phyloP scores from a whole-genome alignment of 306 rosid genomes.

The Aeschynomene evenia region DNA sequence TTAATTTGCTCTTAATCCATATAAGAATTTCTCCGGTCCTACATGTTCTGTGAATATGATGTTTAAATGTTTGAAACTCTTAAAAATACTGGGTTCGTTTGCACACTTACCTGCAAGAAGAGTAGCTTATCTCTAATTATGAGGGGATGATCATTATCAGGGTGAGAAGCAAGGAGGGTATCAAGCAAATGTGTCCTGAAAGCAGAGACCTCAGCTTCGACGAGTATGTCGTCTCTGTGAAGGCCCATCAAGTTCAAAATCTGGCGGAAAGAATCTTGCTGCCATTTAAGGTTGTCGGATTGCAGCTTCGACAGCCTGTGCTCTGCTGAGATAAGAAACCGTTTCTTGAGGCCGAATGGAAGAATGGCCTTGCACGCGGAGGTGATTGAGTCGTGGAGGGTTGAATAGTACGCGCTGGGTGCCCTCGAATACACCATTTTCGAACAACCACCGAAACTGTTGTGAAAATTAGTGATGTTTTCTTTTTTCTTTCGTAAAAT shows the following conservation, averaged over 20 bases:
- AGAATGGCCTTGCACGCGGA: conserved; percentile 71
- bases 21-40: too few relatives aligned
- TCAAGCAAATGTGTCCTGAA: conserved; percentile 67
- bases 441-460: neutral
- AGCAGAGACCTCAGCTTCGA: conserved; percentile 57
- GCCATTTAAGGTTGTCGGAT: conserved; percentile 84
- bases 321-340: conserved; percentile 48
- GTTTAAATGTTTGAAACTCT: too few relatives aligned
- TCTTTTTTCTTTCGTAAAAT: too few relatives aligned
- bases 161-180: conserved; percentile 55
- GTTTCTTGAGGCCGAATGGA: conserved; percentile 64
- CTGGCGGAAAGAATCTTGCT: conserved; percentile 78
- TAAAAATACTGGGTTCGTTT: neutral
- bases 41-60: too few relatives aligned
- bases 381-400: conserved; percentile 74
- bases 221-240: conserved; percentile 63
- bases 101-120: conserved; percentile 66
- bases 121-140: conserved; percentile 63
- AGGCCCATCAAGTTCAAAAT: conserved; percentile 72
- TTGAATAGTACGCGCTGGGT: conserved; percentile 70
- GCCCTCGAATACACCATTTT: conserved; percentile 75
- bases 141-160: conserved; percentile 44
- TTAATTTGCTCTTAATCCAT: too few relatives aligned
- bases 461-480: neutral
- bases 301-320: conserved; percentile 57